Conservation (phyloP, 1,284 basidiomycete species). For the Cutaneotrichosporon mucoides region DNA sequence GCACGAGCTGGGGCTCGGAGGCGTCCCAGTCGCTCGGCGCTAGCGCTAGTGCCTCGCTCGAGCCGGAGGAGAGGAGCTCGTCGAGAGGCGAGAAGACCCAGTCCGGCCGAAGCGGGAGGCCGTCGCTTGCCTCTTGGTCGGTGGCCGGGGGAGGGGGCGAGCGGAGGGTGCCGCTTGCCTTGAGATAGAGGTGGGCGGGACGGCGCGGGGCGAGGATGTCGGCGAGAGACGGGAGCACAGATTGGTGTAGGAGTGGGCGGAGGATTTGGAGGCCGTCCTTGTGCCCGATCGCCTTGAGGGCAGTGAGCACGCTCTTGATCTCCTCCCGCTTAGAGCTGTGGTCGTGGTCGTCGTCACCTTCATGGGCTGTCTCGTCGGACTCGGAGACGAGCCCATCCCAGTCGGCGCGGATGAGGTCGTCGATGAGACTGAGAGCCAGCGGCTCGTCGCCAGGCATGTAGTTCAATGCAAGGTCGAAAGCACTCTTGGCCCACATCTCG, state of each 20-base stretch:
- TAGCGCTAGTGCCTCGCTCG: conserved; percentile 64
- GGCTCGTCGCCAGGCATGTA: conserved; percentile 46
- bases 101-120: conserved; percentile 65
- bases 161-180: conserved; percentile 49
- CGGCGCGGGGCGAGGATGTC: conserved; percentile 38
- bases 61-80: conserved; percentile 74
- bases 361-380: background rate
- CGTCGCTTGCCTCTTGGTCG: conserved; percentile 24
- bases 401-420: conserved; percentile 36
- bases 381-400: conserved; percentile 14
- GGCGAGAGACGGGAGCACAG: conserved; percentile 41
- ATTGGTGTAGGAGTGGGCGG: conserved; percentile 48
- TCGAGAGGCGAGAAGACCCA: conserved; percentile 73
- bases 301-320: background rate
- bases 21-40: conserved; percentile 72
- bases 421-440: conserved; percentile 43
- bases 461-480: conserved; percentile 23
- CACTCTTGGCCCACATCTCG: conserved; percentile 14
- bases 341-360: background rate
- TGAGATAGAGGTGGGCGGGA: conserved; percentile 46
- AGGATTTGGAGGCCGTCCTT: conserved; percentile 44
- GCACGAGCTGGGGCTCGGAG: conserved; percentile 72
- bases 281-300: conserved; percentile 23
- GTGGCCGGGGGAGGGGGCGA: conserved; percentile 4
- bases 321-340: background rate